A percentile compares a stretch with the other conserved stretches of the same genome.
Conservation (phyloP, 1,139 yeast genomes). For the Citeromyces hawaiiensis region DNA sequence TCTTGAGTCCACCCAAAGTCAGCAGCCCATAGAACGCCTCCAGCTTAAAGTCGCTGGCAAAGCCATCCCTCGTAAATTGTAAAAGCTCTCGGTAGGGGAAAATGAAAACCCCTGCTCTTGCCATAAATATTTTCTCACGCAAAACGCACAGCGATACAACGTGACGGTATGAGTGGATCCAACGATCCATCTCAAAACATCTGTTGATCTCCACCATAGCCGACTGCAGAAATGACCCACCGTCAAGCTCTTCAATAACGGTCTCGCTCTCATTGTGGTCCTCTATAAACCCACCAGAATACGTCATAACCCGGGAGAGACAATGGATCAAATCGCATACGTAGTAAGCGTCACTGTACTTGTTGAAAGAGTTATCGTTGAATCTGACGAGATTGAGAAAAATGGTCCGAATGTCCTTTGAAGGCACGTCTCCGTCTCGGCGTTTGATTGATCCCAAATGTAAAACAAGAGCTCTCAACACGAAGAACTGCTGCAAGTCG, state of each 20-base stretch:
- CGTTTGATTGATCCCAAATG: conserved; percentile 44
- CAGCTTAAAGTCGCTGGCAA: conserved; percentile 41
- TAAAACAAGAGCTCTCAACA: conserved; percentile 55
- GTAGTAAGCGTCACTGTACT: conserved; percentile 63
- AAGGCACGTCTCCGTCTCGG: conserved; percentile 18
- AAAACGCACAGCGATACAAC: conserved; percentile 45
- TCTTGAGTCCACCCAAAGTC: conserved; percentile 64
- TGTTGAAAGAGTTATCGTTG: conserved; percentile 77
- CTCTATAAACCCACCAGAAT: conserved; percentile 19
- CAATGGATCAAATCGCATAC: conserved; percentile 44
- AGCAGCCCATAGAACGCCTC: conserved; percentile 63
- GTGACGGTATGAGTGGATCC: conserved; percentile 69
- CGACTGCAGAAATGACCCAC: neutral
- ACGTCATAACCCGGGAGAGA: conserved; percentile 28
- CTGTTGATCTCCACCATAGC: conserved; percentile 49
- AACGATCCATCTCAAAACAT: conserved; percentile 67
- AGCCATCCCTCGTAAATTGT: conserved; percentile 35
- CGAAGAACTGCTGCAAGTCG: conserved; percentile 50
- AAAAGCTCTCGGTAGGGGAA: conserved; percentile 37
- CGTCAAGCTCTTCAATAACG: conserved; percentile 12
- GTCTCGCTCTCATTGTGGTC: conserved; percentile 10
- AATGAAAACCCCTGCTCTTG: conserved; percentile 39
- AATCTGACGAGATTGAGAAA: conserved; percentile 62
- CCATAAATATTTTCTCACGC: conserved; percentile 44
- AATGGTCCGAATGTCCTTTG: conserved; percentile 39